Evolutionary conservation across 257 asterid species (phyloP), one percentile per base, ranked within the genome.

Genomic region (Capsicum pubescens): DNA sequence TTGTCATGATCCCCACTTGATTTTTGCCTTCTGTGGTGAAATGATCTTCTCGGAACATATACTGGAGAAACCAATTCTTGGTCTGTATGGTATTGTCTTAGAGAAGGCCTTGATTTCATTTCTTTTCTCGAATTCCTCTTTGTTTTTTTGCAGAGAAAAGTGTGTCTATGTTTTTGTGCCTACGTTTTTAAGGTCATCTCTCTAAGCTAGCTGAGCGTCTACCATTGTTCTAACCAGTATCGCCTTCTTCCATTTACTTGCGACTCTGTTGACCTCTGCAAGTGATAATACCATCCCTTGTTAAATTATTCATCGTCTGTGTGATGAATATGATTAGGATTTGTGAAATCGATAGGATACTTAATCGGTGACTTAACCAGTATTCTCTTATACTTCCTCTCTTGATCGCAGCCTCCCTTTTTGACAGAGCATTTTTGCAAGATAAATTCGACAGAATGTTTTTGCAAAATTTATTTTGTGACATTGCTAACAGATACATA

Each of bases 201-300:
- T 82, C 88, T 92, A 94, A 2, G 97, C 92, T 66, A 95, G 90
- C 88, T 92, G 98, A 57, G 92, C 89, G 58, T 94, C 98, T 69
- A 95, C 98, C 98, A 95, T 88, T 93, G 94, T 74, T 93, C 97
- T 87, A 95, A 86, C 98, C 98, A 95, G 81, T 92, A 92, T 87
- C 93, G 86, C 82, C 92, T 91, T 74, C 92, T 94, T 68, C 88
- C 91, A 35, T 84, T 84, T 58, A 72, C 91, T 63, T 95, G 98
- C 67, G 97, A 90, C 81, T 95, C 98, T 80, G 97, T 91, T 42
- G 97, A 95, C 80, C 92, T 91, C 99, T 95, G 97, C 70, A 88
- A 76, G 81, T 81, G 83, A 78, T 15, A 58, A 50, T 67, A 50
- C 59, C 57, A n/a, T n/a, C 55, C 44, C 32, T 63, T n/a, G 80